Percentiles rank a stretch among this genome's conserved stretches.
Evolutionary conservation across 768 basidiomycete species (phyloP).

Genomic region (Lentinula detonsa): DNA sequence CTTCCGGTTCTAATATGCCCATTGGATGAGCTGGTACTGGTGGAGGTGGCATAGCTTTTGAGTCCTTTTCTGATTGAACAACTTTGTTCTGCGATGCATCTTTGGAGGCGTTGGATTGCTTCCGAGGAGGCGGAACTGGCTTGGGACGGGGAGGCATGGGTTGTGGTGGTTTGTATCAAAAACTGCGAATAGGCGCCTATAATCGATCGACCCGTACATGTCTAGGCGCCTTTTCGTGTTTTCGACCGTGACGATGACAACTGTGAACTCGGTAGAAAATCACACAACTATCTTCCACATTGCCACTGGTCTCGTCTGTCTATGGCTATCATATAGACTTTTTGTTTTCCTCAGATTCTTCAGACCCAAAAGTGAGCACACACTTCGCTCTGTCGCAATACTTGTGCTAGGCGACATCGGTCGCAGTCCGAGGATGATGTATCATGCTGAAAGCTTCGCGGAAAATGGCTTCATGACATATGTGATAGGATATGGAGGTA

Average conservation of each 20-base stretch:
- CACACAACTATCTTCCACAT: constrained; percentile 10
- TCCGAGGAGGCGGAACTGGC: constrained; percentile 10
- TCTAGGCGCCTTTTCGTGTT: not conserved
- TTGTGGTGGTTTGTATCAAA: not conserved
- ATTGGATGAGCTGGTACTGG: constrained; percentile 34
- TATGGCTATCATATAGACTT: constrained; percentile 24
- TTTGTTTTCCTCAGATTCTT: constrained; percentile 23
- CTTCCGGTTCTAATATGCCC: constrained; percentile 58
- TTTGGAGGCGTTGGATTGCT: not conserved
- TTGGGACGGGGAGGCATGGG: constrained; percentile 5
- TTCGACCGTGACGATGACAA: not conserved
- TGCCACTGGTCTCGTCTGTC: constrained; percentile 8
- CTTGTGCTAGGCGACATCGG: constrained; percentile 95
- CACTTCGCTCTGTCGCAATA: constrained; percentile 72
- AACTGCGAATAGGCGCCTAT: not conserved
- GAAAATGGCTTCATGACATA: constrained; percentile 71
- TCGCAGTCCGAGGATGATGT: constrained; percentile 97
- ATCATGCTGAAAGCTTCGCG: constrained; percentile 92
- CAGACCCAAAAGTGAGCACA: constrained; percentile 28
- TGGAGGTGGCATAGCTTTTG: constrained; percentile 50
- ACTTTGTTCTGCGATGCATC: not conserved
- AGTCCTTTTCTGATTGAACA: constrained; percentile 20
- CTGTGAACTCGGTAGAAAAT: constrained; percentile 9
- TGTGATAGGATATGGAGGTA: constrained; percentile 84
- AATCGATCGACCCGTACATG: not conserved